These are phyloP conservation scores for Coffea canephora DNA, from an alignment of 257 asterid species.

Conservation along the genomic window DNA sequence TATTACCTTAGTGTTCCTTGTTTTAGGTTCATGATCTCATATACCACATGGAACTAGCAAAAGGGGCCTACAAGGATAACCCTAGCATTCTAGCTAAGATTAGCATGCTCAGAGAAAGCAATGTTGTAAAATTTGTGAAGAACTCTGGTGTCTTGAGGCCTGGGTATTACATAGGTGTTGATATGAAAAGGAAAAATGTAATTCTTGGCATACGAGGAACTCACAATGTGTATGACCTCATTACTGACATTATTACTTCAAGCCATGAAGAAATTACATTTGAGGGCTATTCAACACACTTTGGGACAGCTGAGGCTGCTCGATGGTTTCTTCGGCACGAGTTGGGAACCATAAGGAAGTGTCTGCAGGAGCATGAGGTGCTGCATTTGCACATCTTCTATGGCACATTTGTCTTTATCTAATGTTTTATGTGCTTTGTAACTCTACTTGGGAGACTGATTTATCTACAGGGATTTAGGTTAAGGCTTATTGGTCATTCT, in stretches of 20 bases:
- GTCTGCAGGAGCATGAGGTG: slow-evolving; percentile 83
- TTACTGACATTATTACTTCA: slow-evolving; percentile 76
- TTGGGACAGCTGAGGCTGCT: slow-evolving; percentile 94
- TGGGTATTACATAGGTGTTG: slow-evolving; percentile 82
- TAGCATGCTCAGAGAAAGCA: slow-evolving; percentile 82
- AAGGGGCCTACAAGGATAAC: slow-evolving; percentile 76
- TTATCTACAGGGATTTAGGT: slow-evolving; percentile 90
- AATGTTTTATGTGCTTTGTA: neutral
- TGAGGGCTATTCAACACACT: slow-evolving; percentile 87
- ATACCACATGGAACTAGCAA: slow-evolving; percentile 83
- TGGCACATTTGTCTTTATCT: slow-evolving; percentile 7
- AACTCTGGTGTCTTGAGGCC: slow-evolving; percentile 81
- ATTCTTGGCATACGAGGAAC: slow-evolving; percentile 95
- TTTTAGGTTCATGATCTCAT: slow-evolving; percentile 80
- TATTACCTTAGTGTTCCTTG: slow-evolving; percentile 17
- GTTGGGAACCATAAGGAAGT: slow-evolving; percentile 61
- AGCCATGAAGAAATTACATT: slow-evolving; percentile 75
- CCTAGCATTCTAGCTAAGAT: slow-evolving; percentile 64
- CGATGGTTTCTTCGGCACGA: slow-evolving; percentile 85
- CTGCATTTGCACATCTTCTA: slow-evolving; percentile 7
- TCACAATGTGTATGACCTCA: slow-evolving; percentile 77
- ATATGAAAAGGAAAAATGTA: slow-evolving; percentile 68
- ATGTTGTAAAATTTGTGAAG: slow-evolving; percentile 69
- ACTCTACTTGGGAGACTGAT: slow-evolving; percentile 39
- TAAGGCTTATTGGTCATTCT: slow-evolving; percentile 99